Conservation (phyloP, 2,329 filamentous ascomycete genomes). For the Rutstroemia sp. region DNA sequence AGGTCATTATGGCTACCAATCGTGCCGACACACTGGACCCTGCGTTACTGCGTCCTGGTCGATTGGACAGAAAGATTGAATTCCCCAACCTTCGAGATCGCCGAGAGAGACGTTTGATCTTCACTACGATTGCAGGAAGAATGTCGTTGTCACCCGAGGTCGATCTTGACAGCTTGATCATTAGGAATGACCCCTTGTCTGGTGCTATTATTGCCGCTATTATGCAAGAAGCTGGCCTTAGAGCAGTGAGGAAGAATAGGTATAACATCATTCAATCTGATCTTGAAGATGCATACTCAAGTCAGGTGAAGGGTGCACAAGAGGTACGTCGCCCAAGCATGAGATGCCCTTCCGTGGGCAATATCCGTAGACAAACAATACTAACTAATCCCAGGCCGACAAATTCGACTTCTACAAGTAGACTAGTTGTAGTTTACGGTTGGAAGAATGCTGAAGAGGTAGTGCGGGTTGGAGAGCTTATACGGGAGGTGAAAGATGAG, state of each 20-base stretch:
- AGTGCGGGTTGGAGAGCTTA: not conserved
- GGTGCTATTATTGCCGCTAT: slow-evolving; percentile 96
- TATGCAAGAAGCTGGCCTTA: slow-evolving; percentile 96
- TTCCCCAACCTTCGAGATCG: slow-evolving; percentile 93
- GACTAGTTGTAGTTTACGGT: not conserved
- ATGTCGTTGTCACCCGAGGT: slow-evolving; percentile 97
- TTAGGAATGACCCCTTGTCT: slow-evolving; percentile 90
- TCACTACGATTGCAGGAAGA: slow-evolving; percentile 91
- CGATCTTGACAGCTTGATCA: slow-evolving; percentile 91
- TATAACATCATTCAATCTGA: slow-evolving; percentile 99
- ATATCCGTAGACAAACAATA: not conserved
- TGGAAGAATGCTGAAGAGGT: not conserved
- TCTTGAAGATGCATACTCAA: slow-evolving; percentile 93
- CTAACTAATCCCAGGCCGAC: slow-evolving; percentile 41
- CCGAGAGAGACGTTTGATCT: slow-evolving; percentile 91
- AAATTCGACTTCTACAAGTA: slow-evolving; percentile 94
- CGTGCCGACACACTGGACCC: slow-evolving; percentile 95
- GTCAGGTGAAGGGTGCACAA: slow-evolving; percentile 81
- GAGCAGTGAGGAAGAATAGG: slow-evolving; percentile 92
- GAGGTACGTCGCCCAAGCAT: slow-evolving; percentile 46
- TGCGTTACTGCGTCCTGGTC: slow-evolving; percentile 85
- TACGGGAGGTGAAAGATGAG: not conserved
- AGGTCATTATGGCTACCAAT: slow-evolving; percentile 99
- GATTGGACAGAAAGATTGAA: slow-evolving; percentile 96
- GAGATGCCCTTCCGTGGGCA: slow-evolving; percentile 25